A percentile compares a stretch with the other conserved stretches of the same genome.
These are phyloP conservation scores for Boletus rex-veris DNA, from an alignment of 768 basidiomycete species.

Conservation along the genomic window DNA sequence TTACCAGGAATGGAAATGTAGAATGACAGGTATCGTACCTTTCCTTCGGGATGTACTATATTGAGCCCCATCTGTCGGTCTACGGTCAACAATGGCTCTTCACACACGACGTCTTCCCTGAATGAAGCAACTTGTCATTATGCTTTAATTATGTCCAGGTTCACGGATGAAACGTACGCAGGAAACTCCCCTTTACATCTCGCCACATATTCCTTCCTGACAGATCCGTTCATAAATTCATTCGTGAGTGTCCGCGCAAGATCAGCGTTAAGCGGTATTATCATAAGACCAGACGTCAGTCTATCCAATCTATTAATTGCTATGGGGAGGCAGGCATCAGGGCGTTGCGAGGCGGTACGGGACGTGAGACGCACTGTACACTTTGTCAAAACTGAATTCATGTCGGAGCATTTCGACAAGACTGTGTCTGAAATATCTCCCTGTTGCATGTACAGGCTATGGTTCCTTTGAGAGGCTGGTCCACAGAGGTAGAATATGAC, in stretches of 20 bases:
- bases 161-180: conserved; percentile 48
- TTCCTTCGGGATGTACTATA: conserved; percentile 92
- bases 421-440: conserved; percentile 86
- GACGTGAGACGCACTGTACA: conserved; percentile 63
- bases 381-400: conserved; percentile 79
- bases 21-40: conserved; percentile 45
- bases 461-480: background rate
- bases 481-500: conserved; percentile 34
- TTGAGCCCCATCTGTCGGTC: conserved; percentile 97
- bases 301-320: conserved; percentile 94
- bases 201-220: conserved; percentile 92
- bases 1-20: background rate
- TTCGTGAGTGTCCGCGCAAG: conserved; percentile 67
- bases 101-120: conserved; percentile 80
- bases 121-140: background rate
- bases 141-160: background rate
- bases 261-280: conserved; percentile 71
- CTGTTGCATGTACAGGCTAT: conserved; percentile 89
- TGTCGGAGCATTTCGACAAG: conserved; percentile 80
- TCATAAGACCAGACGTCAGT: conserved; percentile 93
- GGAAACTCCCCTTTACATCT: conserved; percentile 85
- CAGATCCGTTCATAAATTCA: conserved; percentile 78
- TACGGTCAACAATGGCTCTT: conserved; percentile 83
- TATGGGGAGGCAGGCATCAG: conserved; percentile 28
- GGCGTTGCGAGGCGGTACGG: background rate